These are phyloP conservation scores for Coemansia interrupta DNA, from an alignment of 192 early-diverging fungal species.

Conservation along the genomic window DNA sequence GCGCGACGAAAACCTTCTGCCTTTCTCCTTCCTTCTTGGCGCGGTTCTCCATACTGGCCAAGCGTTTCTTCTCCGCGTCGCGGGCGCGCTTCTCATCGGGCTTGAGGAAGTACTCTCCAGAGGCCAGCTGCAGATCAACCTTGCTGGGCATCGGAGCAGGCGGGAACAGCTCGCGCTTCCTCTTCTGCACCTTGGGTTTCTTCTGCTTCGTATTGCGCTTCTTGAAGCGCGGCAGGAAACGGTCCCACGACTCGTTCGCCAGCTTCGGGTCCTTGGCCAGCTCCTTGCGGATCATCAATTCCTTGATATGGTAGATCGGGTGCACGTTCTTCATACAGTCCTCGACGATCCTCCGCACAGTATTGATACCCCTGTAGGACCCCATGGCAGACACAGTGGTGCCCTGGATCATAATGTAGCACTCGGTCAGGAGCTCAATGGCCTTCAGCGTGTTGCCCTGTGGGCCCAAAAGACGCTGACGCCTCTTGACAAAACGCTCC, in stretches of 20 bases:
- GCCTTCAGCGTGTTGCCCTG: constrained; percentile 95
- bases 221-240: constrained; percentile 96
- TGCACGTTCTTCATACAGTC: constrained; percentile 99
- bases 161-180: constrained; percentile 87
- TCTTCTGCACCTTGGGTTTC: constrained; percentile 67
- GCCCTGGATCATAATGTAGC: constrained; percentile 98
- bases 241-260: constrained; percentile 91
- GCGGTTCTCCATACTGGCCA: constrained; percentile 64
- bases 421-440: constrained; percentile 90
- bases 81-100: constrained; percentile 62
- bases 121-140: constrained; percentile 89
- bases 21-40: constrained; percentile 70
- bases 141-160: constrained; percentile 80
- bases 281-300: constrained; percentile 98
- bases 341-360: constrained; percentile 82
- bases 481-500: constrained; percentile 94
- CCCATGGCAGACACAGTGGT: constrained; percentile 96
- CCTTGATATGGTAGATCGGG: constrained; percentile 98
- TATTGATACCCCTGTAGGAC: constrained; percentile 81
- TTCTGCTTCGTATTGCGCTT: constrained; percentile 78
- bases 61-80: constrained; percentile 60
- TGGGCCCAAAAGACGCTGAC: constrained; percentile 92
- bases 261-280: constrained; percentile 94
- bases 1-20: constrained; percentile 76
- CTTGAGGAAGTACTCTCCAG: constrained; percentile 94